Conservation (phyloP, 192 early-diverging fungal species). For the Backusella circina region DNA sequence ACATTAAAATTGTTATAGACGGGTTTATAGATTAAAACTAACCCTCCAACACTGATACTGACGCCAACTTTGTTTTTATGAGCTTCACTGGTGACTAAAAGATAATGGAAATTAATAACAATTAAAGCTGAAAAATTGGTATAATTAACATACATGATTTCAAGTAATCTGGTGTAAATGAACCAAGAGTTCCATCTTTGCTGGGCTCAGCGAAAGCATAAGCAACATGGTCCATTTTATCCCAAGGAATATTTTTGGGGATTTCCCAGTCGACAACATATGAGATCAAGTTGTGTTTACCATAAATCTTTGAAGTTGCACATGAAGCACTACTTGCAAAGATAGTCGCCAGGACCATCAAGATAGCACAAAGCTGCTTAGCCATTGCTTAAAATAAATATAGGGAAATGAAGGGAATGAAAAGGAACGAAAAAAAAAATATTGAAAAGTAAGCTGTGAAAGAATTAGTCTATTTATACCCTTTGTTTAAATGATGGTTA, state of each 20-base stretch:
- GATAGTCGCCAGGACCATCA: neutral
- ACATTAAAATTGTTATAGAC: neutral
- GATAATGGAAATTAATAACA: neutral
- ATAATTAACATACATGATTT: neutral
- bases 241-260: constrained; percentile 27
- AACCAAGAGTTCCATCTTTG: constrained; percentile 13
- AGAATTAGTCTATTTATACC: neutral
- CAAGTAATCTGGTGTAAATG: neutral
- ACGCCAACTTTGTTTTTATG: constrained; percentile 21
- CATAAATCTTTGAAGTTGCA: constrained; percentile 1
- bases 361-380: neutral
- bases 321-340: neutral
- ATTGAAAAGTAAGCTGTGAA: neutral
- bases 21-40: neutral
- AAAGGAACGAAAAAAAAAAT: neutral
- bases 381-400: neutral
- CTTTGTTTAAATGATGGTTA: neutral
- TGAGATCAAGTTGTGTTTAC: neutral
- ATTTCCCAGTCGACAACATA: constrained; percentile 26
- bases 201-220: constrained; percentile 51
- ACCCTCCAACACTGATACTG: constrained; percentile 34
- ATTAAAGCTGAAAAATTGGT: neutral
- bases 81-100: constrained; percentile 20
- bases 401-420: neutral
- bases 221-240: constrained; percentile 55